Conservation (phyloP, 2,329 filamentous ascomycete species). For the Aspergillus tamarii region DNA sequence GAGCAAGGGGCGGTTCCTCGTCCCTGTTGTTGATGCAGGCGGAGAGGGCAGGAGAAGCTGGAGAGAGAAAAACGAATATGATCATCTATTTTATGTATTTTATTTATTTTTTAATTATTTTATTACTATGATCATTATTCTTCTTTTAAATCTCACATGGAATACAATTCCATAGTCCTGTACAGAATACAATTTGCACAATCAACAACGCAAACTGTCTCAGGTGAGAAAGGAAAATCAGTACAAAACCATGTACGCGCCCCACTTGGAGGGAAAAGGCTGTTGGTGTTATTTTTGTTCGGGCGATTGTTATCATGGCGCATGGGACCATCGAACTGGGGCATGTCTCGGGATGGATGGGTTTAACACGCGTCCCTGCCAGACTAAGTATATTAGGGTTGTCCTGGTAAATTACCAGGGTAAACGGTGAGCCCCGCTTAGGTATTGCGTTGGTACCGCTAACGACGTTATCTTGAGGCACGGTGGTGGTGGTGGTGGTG, state of each 20-base stretch:
- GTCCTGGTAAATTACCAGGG: slow-evolving; percentile 2
- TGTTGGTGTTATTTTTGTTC: slow-evolving; percentile 3
- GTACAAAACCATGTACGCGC: background rate
- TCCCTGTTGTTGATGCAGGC: background rate
- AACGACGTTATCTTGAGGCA: background rate
- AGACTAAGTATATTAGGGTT: background rate
- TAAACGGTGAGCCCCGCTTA: background rate
- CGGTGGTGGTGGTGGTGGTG: background rate
- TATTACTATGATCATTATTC: background rate
- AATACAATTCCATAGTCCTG: background rate
- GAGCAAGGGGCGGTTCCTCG: background rate
- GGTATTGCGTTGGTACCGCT: background rate
- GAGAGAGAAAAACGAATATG: too few species aligned
- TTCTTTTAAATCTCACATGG: background rate
- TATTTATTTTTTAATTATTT: background rate
- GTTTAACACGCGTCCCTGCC: slow-evolving; percentile 7
- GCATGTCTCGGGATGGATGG: slow-evolving; percentile 14
- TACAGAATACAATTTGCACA: background rate
- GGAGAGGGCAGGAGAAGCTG: too few species aligned
- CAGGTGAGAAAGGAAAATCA: background rate
- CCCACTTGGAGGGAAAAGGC: background rate
- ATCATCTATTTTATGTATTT: too few species aligned
- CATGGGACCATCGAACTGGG: background rate
- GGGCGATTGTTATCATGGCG: background rate
- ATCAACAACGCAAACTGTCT: background rate